Conservation (phyloP, 1,284 basidiomycete genomes). For the Tilletiopsis washingtonensis region DNA sequence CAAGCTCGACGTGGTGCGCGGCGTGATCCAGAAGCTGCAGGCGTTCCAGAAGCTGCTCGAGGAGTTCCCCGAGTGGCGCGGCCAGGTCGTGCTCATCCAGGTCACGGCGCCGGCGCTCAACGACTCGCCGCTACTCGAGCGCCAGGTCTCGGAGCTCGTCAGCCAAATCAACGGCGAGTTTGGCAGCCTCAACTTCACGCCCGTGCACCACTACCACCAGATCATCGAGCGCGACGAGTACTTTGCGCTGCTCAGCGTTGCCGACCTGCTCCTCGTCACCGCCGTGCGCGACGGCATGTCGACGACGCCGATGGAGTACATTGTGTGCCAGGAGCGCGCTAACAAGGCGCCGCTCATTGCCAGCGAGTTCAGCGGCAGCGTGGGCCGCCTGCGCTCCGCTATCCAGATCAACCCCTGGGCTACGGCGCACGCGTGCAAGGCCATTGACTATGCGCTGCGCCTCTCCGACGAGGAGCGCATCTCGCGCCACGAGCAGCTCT, state of each 20-base stretch:
- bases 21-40: constrained; percentile 91
- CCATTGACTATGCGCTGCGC: constrained; percentile 77
- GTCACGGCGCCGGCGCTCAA: constrained; percentile 92
- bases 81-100: constrained; percentile 65
- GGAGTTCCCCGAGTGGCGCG: constrained; percentile 91
- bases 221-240: constrained; percentile 91
- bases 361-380: constrained; percentile 96
- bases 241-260: constrained; percentile 88
- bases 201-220: constrained; percentile 99
- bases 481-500: constrained; percentile 59
- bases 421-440: constrained; percentile 75
- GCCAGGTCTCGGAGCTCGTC: constrained; percentile 87
- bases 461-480: constrained; percentile 74
- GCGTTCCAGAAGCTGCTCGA: constrained; percentile 91
- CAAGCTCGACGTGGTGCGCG: constrained; percentile 96
- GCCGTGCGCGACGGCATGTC: constrained; percentile 97
- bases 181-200: constrained; percentile 88
- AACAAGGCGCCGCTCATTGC: constrained; percentile 73
- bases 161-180: constrained; percentile 95
- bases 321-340: constrained; percentile 76
- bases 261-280: constrained; percentile 91
- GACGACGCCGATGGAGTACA: constrained; percentile 90
- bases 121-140: constrained; percentile 86
- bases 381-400: constrained; percentile 73
- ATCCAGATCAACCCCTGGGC: constrained; percentile 71